A percentile compares a stretch with the other conserved stretches of the same genome.
Evolutionary conservation across 129 eudicot genomes (phyloP).

Genomic region (Glebionis coronaria): DNA sequence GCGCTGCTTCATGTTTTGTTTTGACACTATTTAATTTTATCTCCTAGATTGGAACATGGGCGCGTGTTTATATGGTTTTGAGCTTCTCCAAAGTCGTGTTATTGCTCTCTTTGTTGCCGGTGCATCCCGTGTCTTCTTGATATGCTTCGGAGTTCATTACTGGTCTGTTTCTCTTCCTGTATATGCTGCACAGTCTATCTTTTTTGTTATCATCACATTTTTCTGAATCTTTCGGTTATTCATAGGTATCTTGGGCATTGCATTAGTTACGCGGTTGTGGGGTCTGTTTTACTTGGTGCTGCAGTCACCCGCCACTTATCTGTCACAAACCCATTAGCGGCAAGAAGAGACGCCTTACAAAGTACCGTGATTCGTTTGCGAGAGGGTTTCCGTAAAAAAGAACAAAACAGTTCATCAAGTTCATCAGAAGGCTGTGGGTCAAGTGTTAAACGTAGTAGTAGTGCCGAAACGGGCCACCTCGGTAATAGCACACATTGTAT

Average conservation of each 20-base stretch:
- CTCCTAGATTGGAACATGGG: slow-evolving; percentile 96
- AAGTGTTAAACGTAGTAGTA: slow-evolving; percentile 92
- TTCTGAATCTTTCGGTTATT: not conserved
- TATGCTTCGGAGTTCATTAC: slow-evolving; percentile 99
- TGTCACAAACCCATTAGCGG: slow-evolving; percentile 85
- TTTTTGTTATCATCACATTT: not conserved
- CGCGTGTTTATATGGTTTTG: slow-evolving; percentile 91
- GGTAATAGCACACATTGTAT: slow-evolving; percentile 64
- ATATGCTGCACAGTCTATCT: not conserved
- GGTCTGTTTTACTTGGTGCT: slow-evolving; percentile 94
- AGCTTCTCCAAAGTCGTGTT: slow-evolving; percentile 93
- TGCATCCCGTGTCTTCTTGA: slow-evolving; percentile 86
- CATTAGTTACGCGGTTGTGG: slow-evolving; percentile 90
- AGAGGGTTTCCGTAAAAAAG: slow-evolving; percentile 89
- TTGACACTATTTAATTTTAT: slow-evolving; percentile 6
- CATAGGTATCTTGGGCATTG: slow-evolving; percentile 98
- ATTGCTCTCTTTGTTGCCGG: slow-evolving; percentile 94
- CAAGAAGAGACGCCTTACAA: slow-evolving; percentile 91
- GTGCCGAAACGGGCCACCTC: slow-evolving; percentile 92
- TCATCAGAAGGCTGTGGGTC: slow-evolving; percentile 98
- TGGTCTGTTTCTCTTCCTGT: slow-evolving; percentile 50
- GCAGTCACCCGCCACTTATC: slow-evolving; percentile 95
- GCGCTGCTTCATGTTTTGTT: slow-evolving; percentile 1
- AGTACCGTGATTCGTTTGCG: slow-evolving; percentile 93
- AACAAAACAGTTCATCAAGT: slow-evolving; percentile 87